These are phyloP conservation scores for Blechomonas ayalai DNA, from an alignment of 208 protist species.

Conservation along the genomic window DNA sequence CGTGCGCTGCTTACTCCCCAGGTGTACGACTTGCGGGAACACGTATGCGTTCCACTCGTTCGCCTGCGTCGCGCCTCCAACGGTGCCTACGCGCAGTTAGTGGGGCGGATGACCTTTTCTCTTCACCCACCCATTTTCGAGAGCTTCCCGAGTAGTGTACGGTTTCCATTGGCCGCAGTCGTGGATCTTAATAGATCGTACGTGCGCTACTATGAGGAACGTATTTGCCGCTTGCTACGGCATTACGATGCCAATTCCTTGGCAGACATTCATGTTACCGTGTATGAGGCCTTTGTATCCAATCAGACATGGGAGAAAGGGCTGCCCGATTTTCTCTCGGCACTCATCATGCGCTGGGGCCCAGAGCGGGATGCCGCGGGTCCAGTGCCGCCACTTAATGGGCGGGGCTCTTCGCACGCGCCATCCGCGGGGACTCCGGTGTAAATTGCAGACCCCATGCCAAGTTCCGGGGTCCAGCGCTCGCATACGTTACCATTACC, in stretches of 20 bases:
- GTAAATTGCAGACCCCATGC: too few relatives aligned
- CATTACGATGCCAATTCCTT: conserved; percentile 71
- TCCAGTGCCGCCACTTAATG: conserved; percentile 14
- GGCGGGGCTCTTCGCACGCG: too few relatives aligned
- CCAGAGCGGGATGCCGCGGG: conserved; percentile 29
- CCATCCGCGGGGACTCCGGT: too few relatives aligned
- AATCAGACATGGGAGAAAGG: conserved; percentile 29
- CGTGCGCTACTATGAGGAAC: conserved; percentile 63
- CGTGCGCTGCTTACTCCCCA: conserved; percentile 64
- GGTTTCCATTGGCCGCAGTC: conserved; percentile 20
- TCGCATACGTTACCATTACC: neutral
- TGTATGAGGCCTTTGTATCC: conserved; percentile 59
- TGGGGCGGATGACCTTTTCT: conserved; percentile 58
- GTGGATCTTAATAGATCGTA: conserved; percentile 38
- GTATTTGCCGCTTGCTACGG: conserved; percentile 42
- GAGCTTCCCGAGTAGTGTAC: conserved; percentile 29
- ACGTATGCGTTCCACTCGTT: conserved; percentile 64
- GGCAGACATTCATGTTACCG: conserved; percentile 34
- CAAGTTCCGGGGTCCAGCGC: too few relatives aligned
- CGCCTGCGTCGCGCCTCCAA: conserved; percentile 29
- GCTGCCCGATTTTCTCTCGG: conserved; percentile 32
- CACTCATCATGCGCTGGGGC: conserved; percentile 50
- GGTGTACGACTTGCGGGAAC: conserved; percentile 58
- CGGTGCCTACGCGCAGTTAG: conserved; percentile 26
- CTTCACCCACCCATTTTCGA: conserved; percentile 53